Evolutionary conservation across 2,329 filamentous ascomycete genomes (phyloP), one percentile per base, ranked within the genome.

Genomic region (Capronia americana): DNA sequence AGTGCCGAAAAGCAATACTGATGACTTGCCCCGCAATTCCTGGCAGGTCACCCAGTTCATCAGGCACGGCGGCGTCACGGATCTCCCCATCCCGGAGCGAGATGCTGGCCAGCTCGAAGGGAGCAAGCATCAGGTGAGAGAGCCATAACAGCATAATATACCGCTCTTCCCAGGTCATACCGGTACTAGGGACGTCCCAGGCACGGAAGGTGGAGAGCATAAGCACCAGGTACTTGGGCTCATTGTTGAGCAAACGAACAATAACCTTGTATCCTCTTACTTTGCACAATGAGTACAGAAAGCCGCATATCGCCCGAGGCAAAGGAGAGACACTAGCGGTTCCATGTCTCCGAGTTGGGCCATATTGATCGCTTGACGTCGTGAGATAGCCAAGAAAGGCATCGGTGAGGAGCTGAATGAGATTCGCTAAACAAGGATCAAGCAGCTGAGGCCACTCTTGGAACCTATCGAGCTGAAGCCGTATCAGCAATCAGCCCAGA

Each of bases 361-460:
- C 50, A 64, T 70, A 70, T 44, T 62, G 65, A 26, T 63, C 55
- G 73, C 59, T 28, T 71, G 74, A 50, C 77, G 72, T 66, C n/a
- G 63, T 59, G 12, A 70, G 59, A 44, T 68, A 70, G 50, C 51
- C 57, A 28, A 97, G 81, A 73, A 94, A 96, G 20, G 91, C 90
- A 73, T 89, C 85, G 28, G 92, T 88, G 41, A 98, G 83, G 48
- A 86, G 81, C 26, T 92, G 90, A 57, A 98, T 83, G 78, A 96
- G 88, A 69, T 81, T 85, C 58, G 90, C 88, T 50, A 99, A 84
- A 77, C 94, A 87, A 10, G 92, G 87, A 79, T 99, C 95, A 28
- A 99, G 86, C 46, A 98, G 85, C 77, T 99, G 95, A 20, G 95
- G 95, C 71, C 96, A 90, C 82, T 97, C 93, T 83, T 98, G 94